phyloP scores from a whole-genome alignment of 345 rosid genomes.

The Psidium guajava region DNA sequence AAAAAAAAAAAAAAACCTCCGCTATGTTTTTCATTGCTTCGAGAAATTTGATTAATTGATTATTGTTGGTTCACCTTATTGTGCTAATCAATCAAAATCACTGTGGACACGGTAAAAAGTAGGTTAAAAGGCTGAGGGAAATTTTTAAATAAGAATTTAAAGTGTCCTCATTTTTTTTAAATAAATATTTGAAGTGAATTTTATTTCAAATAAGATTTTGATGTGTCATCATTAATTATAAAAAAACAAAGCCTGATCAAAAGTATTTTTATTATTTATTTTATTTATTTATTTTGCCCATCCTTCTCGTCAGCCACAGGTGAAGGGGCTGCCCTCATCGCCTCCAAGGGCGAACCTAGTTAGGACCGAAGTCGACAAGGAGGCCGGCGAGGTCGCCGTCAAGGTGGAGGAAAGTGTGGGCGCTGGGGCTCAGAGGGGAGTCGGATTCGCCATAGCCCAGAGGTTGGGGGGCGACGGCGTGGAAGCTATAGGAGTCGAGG shows the following conservation, averaged over 20 bases:
- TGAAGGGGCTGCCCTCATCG: no score
- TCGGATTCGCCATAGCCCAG: slow-evolving; percentile 69
- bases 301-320: no score
- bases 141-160: no score
- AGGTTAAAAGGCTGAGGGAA: background rate
- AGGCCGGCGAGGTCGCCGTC: slow-evolving; percentile 7
- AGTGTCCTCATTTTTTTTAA: no score
- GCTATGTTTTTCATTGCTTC: background rate
- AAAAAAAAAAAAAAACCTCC: background rate
- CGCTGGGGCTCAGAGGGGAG: slow-evolving; percentile 28
- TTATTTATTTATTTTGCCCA: no score
- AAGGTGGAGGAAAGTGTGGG: slow-evolving; percentile 37
- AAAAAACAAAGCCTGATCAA: no score
- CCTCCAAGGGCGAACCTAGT: no score
- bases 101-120: background rate
- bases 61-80: background rate
- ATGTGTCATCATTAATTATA: no score
- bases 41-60: background rate
- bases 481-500: slow-evolving; percentile 55
- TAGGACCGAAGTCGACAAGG: no score
- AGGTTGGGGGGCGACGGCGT: slow-evolving; percentile 83
- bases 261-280: no score
- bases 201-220: no score
- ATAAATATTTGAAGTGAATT: no score
- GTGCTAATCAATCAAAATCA: background rate